Percentiles rank a stretch among this genome's conserved stretches.
Evolutionary conservation across 2,329 filamentous ascomycete species (phyloP).

Genomic region (Calonectria honghensis): DNA sequence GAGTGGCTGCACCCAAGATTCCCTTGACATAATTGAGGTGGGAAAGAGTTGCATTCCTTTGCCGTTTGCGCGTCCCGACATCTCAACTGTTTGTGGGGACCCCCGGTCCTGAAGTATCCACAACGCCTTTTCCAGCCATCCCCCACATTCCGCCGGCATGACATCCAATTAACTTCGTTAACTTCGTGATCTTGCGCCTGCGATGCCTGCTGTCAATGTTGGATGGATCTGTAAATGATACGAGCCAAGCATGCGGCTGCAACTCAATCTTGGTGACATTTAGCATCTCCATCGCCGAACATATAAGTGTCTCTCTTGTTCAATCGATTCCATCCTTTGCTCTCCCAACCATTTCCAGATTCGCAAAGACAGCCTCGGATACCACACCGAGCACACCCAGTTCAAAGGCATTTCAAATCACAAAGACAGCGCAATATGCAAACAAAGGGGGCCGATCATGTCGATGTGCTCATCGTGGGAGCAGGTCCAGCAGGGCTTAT

Average conservation of each 20-base stretch:
- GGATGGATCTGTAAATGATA: not conserved
- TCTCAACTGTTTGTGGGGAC: conserved; percentile 3
- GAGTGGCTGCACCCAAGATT: conserved; percentile 5
- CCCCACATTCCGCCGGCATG: conserved; percentile 15
- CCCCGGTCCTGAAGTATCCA: conserved; percentile 1
- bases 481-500: conserved; percentile 43
- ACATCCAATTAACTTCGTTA: not conserved
- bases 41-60: not conserved
- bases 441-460: conserved; percentile 4
- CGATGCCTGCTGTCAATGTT: not conserved
- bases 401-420: not conserved
- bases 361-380: not conserved
- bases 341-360: not conserved
- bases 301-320: conserved; percentile 4
- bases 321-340: not conserved
- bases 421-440: conserved; percentile 2
- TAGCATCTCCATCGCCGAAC: not conserved
- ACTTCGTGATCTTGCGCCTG: not conserved
- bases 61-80: conserved; percentile 9
- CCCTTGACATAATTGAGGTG: not conserved
- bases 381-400: not conserved
- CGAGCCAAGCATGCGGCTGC: not conserved
- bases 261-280: not conserved
- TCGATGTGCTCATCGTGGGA: conserved; percentile 22
- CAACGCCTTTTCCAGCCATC: not conserved